Evolutionary conservation across 495 filamentous ascomycete genomes (phyloP), one percentile per base, ranked within the genome.

Genomic region (Poronia punctata): DNA sequence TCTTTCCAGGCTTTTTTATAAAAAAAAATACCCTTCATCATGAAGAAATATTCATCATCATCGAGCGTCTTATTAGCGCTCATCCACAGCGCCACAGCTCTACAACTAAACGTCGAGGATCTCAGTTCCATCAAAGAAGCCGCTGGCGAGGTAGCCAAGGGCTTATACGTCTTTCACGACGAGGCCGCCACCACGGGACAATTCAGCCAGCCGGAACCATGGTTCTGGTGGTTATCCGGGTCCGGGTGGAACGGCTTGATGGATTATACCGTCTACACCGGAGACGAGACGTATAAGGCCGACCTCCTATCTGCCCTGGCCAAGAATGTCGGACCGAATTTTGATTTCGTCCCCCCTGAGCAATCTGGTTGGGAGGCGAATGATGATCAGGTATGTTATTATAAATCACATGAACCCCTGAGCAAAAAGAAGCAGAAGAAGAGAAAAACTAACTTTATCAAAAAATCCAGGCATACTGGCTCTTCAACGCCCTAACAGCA

Each of bases 171-270:
- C 2, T 83, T 80, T 7, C 78, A 82, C 57, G 62, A 74, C 16
- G 76, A 80, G 1, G 83, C 80, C 31, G 75, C 84, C 30, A 70
- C 71, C 1, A 78, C 83, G 3, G 84, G 84, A 4, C 55, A 58
- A 35, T 58, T 58, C 11, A 84, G 80, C 56, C 61, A 87, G 2
- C 83, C 83, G 1, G 62, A 75, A 42, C 79, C 83, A 0, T 90
- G 88, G 61, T 90, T 80, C 62, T 88, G 82, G 84, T 88, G 83
- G 83, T 75, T 87, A 50, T 77, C 77, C 1, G 86, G 84, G 11
- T 80, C 80, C 8, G 81, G 82, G 65, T 88, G 84, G 62, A 79
- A 76, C 38, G 65, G 79, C 2, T 48, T 96, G 41, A 68, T 95
- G 45, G 82, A 94, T 53, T 95, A 96, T 57, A 89, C 81, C 72